Base-by-base conservation (phyloP, 495 filamentous ascomycete species). In the Neurospora sp. region DNA sequence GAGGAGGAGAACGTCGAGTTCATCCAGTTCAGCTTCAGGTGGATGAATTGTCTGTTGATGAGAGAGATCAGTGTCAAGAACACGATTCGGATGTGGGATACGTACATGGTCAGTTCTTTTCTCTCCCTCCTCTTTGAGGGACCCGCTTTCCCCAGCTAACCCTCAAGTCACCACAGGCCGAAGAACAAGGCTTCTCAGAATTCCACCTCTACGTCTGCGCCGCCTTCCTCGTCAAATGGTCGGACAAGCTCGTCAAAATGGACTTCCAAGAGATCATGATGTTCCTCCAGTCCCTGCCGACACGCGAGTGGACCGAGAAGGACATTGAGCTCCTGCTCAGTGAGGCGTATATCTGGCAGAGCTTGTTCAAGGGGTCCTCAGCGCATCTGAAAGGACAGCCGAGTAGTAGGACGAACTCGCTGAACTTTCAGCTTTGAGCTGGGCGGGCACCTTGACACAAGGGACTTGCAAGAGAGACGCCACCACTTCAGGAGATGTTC, bases 31-130 rank as follows among this genome's bases (percentile, higher is more conserved):
- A 97, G 93, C 80, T 99, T 99, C 80, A 88, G 96, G 73, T 99
- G 96, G 96, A 98, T 99, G 96, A 99, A 99, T 77, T 99, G 96
- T 78, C 87, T 99, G 73, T 85, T 99, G 75, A 99, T 99, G 96
- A 87, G 96, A 74, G 96, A 99, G 82, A 92, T 99, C 73, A 97
- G 91, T 80, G 93, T 99, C 48, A 92, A 90, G 81, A 98, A 97
- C 77, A 97, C 93, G 1, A 97, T 98, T 75, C 86, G 96, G 74
- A 99, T 99, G 96, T 99, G 96, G 96, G 96, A 99, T 83, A 99
- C 96, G 12, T 99, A 99, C 82, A 89, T 99, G 86, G 94, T 97
- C 83, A 76, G 89, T 80, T 14, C 7, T 37, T 37, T 69, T 14
- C 73, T 10, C 31, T 69, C 12, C 2, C 35, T 16, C 1, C n/a